These are phyloP conservation scores for Sisymbrium altissimum DNA, from an alignment of 345 rosid species.

Conservation along the genomic window DNA sequence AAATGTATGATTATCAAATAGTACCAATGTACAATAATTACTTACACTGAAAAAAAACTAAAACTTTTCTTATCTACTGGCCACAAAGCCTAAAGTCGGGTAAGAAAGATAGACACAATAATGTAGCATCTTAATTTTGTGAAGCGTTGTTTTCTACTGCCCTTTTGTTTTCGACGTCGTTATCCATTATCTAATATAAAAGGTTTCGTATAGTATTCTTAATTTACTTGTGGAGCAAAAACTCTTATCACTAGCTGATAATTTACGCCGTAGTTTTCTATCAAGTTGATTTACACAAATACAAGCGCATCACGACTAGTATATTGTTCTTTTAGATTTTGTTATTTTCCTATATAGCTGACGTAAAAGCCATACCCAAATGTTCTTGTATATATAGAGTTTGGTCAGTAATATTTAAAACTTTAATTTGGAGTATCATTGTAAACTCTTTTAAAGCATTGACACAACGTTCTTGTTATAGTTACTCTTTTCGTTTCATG, in stretches of 20 bases:
- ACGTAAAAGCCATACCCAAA: neutral
- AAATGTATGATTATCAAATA: neutral
- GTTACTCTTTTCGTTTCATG: neutral
- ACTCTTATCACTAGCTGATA: neutral
- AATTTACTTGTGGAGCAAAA: constrained; percentile 14
- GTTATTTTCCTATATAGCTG: neutral
- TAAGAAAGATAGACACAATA: neutral
- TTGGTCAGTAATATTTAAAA: neutral
- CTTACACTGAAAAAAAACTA: neutral
- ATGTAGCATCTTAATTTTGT: neutral
- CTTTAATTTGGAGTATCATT: neutral
- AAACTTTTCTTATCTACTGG: neutral
- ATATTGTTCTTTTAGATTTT: neutral
- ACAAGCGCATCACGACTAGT: constrained; percentile 15
- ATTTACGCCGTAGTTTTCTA: neutral
- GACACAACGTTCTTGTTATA: neutral
- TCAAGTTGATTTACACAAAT: constrained; percentile 11
- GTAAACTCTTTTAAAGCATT: neutral
- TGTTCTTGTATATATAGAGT: neutral
- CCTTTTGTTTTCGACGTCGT: neutral
- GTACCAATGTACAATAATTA: neutral
- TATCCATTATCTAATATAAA: constrained; percentile 12
- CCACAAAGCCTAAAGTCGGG: neutral
- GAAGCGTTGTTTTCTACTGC: neutral
- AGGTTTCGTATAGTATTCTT: constrained; percentile 3